Percentiles rank a stretch among this genome's conserved stretches.
Conservation (phyloP, 225 moss, liverwort and hornwort species). For the Sphagnum contortum region DNA sequence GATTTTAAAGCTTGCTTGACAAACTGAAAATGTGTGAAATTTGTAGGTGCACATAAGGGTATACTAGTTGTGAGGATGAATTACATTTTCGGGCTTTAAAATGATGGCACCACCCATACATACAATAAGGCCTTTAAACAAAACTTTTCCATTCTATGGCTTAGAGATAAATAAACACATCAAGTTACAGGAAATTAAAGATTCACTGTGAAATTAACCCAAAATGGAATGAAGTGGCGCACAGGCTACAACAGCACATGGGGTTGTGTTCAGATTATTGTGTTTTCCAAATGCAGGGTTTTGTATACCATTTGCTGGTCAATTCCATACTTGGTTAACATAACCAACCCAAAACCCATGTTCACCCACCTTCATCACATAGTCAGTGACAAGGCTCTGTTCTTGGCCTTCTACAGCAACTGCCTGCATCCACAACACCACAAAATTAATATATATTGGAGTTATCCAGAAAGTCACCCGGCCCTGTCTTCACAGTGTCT, state of each 20-base stretch:
- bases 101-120: too few relatives aligned
- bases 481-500: too few relatives aligned
- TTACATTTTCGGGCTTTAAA: not conserved
- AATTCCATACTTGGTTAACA: not conserved
- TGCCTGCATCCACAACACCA: conserved; percentile 18
- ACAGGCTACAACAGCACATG: not conserved
- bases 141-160: not conserved
- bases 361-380: conserved; percentile 49
- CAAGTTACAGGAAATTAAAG: too few relatives aligned
- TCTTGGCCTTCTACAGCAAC: conserved; percentile 50
- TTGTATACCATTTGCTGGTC: too few relatives aligned
- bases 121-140: not conserved
- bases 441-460: not conserved
- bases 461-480: too few relatives aligned
- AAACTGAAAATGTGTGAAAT: too few relatives aligned
- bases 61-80: not conserved
- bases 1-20: not conserved
- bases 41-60: too few relatives aligned
- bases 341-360: not conserved
- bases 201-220: not conserved
- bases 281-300: too few relatives aligned
- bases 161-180: too few relatives aligned
- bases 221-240: not conserved
- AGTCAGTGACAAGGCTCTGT: conserved; percentile 65
- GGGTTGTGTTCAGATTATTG: too few relatives aligned